Evolutionary conservation across 2,329 filamentous ascomycete species (phyloP).

Genomic region (Rhynchosporium graminicola): DNA sequence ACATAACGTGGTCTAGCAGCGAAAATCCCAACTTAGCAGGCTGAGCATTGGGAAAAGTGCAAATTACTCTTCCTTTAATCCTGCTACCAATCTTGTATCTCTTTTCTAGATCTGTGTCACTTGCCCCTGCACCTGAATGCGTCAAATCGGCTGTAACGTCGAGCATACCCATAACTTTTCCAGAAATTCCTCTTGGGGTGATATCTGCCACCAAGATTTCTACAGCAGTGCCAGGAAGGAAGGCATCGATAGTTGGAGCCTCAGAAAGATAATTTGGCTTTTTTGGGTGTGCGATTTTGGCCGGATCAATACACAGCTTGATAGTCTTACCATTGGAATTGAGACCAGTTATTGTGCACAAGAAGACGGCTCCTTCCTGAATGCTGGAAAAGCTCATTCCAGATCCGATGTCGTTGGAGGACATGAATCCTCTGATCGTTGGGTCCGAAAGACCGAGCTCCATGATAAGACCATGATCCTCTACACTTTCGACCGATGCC

Average conservation of each 20-base stretch:
- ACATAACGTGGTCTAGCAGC: slow-evolving; percentile 78
- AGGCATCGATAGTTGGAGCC: slow-evolving; percentile 85
- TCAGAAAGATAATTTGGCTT: slow-evolving; percentile 67
- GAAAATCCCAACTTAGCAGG: slow-evolving; percentile 86
- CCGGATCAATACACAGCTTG: slow-evolving; percentile 77
- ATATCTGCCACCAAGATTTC: slow-evolving; percentile 81
- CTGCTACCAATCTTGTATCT: slow-evolving; percentile 84
- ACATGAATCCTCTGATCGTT: slow-evolving; percentile 77
- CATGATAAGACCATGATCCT: slow-evolving; percentile 95
- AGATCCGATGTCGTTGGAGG: slow-evolving; percentile 76
- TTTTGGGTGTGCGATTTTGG: slow-evolving; percentile 66
- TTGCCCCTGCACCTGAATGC: slow-evolving; percentile 77
- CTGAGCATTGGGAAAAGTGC: slow-evolving; percentile 78
- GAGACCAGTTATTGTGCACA: slow-evolving; percentile 78
- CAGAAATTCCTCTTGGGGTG: slow-evolving; percentile 71
- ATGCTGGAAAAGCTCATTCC: slow-evolving; percentile 65
- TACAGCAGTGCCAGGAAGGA: slow-evolving; percentile 87
- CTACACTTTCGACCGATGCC: slow-evolving; percentile 85
- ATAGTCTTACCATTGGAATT: slow-evolving; percentile 78
- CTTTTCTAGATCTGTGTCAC: slow-evolving; percentile 68
- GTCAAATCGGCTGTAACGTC: slow-evolving; percentile 89
- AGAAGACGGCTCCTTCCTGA: slow-evolving; percentile 79
- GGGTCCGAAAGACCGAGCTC: slow-evolving; percentile 74
- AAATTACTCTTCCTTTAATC: slow-evolving; percentile 83
- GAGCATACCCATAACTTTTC: slow-evolving; percentile 89